A percentile compares a stretch with the other conserved stretches of the same genome.
These are phyloP conservation scores for Phylloporus rhodoxanthus DNA, from an alignment of 768 basidiomycete species.

Conservation along the genomic window DNA sequence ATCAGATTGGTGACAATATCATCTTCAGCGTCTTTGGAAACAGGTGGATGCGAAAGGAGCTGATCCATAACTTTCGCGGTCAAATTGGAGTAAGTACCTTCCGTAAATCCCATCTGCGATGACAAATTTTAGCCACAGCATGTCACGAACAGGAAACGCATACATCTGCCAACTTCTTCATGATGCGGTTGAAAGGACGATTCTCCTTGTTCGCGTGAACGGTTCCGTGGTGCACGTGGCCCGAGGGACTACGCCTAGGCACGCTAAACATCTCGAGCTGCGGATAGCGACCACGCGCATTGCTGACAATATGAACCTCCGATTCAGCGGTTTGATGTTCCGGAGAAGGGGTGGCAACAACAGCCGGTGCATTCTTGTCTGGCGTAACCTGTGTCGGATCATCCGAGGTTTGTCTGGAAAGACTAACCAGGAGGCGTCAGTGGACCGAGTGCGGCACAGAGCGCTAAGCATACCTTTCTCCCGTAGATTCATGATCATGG, in stretches of 20 bases:
- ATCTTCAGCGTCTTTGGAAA: slow-evolving; percentile 55
- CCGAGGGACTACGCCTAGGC: slow-evolving; percentile 39
- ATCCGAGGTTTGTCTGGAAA: slow-evolving; percentile 25
- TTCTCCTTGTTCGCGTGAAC: slow-evolving; percentile 22
- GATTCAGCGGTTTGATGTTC: slow-evolving; percentile 17
- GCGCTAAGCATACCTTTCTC: slow-evolving; percentile 23
- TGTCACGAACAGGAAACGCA: slow-evolving; percentile 20
- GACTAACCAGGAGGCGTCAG: slow-evolving; percentile 12
- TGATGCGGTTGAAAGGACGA: slow-evolving; percentile 47
- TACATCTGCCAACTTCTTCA: slow-evolving; percentile 59
- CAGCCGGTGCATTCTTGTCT: slow-evolving; percentile 1
- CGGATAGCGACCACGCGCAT: slow-evolving; percentile 54
- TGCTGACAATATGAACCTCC: slow-evolving; percentile 51
- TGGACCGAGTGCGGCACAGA: not conserved
- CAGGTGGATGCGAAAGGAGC: slow-evolving; percentile 36
- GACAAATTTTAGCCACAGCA: slow-evolving; percentile 9
- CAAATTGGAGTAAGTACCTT: slow-evolving; percentile 49
- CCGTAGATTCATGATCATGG: slow-evolving; percentile 14
- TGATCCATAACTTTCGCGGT: slow-evolving; percentile 45
- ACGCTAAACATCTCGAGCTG: slow-evolving; percentile 58
- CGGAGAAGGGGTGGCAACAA: slow-evolving; percentile 2
- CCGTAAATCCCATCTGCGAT: slow-evolving; percentile 69
- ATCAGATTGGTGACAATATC: slow-evolving; percentile 59
- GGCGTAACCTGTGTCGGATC: slow-evolving; percentile 8
- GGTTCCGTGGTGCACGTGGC: slow-evolving; percentile 21